A percentile compares a stretch with the other conserved stretches of the same genome.
phyloP scores from a whole-genome alignment of 2,329 filamentous ascomycete genomes.

The Hypoxylon sp. region DNA sequence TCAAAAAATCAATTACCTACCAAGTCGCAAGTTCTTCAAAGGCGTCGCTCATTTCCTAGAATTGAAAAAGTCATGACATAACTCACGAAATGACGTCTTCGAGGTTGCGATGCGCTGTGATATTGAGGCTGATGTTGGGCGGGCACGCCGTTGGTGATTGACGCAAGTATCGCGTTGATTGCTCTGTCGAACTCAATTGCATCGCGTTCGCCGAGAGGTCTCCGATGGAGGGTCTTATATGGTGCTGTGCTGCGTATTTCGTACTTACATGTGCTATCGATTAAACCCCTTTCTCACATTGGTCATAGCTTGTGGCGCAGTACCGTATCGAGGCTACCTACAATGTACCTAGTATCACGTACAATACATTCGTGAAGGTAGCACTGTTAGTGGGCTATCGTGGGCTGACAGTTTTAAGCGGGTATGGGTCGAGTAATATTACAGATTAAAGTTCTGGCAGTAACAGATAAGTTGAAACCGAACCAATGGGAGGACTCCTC shows the following conservation, averaged over 20 bases:
- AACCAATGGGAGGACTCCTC: conserved; percentile 12
- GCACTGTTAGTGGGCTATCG: conserved; percentile 40
- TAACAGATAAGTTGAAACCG: conserved; percentile 37
- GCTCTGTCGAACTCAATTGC: conserved; percentile 18
- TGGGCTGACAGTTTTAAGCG: neutral
- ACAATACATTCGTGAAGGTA: too few species aligned
- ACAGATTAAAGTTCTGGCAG: conserved; percentile 2
- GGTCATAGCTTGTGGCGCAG: conserved; percentile 41
- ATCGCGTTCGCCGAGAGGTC: conserved; percentile 43
- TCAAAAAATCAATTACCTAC: conserved; percentile 5
- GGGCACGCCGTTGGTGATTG: conserved; percentile 25
- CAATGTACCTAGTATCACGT: too few species aligned
- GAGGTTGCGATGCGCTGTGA: conserved; percentile 9
- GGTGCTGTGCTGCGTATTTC: neutral
- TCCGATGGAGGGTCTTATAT: conserved; percentile 24
- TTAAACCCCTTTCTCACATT: conserved; percentile 30
- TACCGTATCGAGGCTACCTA: too few species aligned
- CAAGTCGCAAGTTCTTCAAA: neutral
- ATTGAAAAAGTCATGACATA: conserved; percentile 12
- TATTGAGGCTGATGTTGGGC: conserved; percentile 26
- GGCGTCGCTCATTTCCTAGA: conserved; percentile 2
- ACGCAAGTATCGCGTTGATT: conserved; percentile 26
- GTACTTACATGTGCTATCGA: conserved; percentile 15
- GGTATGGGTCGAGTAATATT: neutral
- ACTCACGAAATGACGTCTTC: conserved; percentile 15